Conservation (phyloP, 495 filamentous ascomycete genomes). For the Oleoguttula mirabilis region DNA sequence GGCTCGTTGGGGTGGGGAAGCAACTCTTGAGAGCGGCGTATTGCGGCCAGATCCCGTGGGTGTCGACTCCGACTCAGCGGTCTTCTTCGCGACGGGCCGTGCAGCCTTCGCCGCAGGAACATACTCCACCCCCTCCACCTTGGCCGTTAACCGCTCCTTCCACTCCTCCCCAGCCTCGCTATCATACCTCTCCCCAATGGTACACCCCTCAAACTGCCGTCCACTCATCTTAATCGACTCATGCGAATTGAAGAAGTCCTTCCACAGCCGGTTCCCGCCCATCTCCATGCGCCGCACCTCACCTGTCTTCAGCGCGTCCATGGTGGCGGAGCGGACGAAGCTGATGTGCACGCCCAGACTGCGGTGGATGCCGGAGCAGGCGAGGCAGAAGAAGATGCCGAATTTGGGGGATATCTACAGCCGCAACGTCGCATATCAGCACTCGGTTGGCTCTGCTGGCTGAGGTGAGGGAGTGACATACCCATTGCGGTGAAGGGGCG, state of each 20-base stretch:
- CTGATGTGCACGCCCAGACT: slow-evolving; percentile 95
- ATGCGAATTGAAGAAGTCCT: slow-evolving; percentile 65
- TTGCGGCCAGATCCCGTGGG: slow-evolving; percentile 15
- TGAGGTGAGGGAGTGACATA: slow-evolving; percentile 15
- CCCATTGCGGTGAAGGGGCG: slow-evolving; percentile 92
- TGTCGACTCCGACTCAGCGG: neutral
- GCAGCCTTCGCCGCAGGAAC: slow-evolving; percentile 38
- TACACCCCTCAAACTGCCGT: slow-evolving; percentile 54
- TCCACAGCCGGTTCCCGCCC: slow-evolving; percentile 81
- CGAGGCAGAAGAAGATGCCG: slow-evolving; percentile 90
- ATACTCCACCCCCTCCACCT: slow-evolving; percentile 76
- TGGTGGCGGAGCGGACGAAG: slow-evolving; percentile 89
- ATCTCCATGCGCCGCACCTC: slow-evolving; percentile 79
- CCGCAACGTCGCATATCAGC: neutral
- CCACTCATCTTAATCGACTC: slow-evolving; percentile 46
- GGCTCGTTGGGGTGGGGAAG: slow-evolving; percentile 16
- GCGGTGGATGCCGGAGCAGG: slow-evolving; percentile 88
- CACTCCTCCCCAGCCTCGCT: slow-evolving; percentile 85
- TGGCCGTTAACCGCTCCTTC: slow-evolving; percentile 78
- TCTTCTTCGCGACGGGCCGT: neutral
- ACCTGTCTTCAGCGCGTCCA: slow-evolving; percentile 89
- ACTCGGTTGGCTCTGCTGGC: neutral
- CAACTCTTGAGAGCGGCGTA: slow-evolving; percentile 7
- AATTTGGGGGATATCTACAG: slow-evolving; percentile 47
- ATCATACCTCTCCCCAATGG: slow-evolving; percentile 74